Percentiles rank a stretch among this genome's conserved stretches.
phyloP scores from a whole-genome alignment of 805 yeast species.

The Scheffersomyces spartinae region DNA sequence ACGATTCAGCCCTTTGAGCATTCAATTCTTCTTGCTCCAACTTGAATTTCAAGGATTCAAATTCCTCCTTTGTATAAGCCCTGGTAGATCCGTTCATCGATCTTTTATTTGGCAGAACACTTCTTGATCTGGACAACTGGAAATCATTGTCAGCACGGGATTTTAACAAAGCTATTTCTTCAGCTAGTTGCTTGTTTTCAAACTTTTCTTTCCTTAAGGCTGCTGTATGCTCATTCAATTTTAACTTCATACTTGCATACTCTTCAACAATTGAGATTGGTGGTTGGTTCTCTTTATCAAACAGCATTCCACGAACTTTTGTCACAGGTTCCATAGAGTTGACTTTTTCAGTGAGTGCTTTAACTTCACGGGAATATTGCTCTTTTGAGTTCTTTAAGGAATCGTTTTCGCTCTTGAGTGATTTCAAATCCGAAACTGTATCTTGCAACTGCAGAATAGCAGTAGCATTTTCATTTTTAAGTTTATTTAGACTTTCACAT shows the following conservation, averaged over 20 bases:
- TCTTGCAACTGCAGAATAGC: not conserved
- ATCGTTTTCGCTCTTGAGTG: slow-evolving; percentile 13
- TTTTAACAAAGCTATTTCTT: slow-evolving; percentile 50
- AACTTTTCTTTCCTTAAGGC: slow-evolving; percentile 35
- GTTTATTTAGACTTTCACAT: slow-evolving; percentile 2
- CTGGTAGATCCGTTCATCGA: too few relatives aligned
- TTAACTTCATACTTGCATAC: slow-evolving; percentile 36
- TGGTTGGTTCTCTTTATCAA: slow-evolving; percentile 23
- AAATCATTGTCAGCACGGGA: too few relatives aligned
- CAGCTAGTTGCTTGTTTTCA: slow-evolving; percentile 34
- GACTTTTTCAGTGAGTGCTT: slow-evolving; percentile 12
- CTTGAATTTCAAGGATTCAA: slow-evolving; percentile 35
- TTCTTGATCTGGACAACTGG: too few relatives aligned
- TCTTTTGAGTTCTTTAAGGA: slow-evolving; percentile 10
- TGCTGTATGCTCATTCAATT: slow-evolving; percentile 42
- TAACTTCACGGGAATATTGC: slow-evolving; percentile 17
- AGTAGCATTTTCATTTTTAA: not conserved
- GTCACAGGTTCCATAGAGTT: slow-evolving; percentile 8
- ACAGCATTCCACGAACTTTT: slow-evolving; percentile 9
- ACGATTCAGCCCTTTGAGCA: slow-evolving; percentile 38
- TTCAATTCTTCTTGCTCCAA: slow-evolving; percentile 42
- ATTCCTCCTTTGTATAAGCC: slow-evolving; percentile 31
- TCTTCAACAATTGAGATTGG: slow-evolving; percentile 30
- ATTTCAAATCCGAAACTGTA: slow-evolving; percentile 1
- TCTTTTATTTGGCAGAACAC: slow-evolving; percentile 17